Evolutionary conservation across 2,329 filamentous ascomycete genomes (phyloP), one percentile per base, ranked within the genome.

Genomic region (Alternaria longipes): DNA sequence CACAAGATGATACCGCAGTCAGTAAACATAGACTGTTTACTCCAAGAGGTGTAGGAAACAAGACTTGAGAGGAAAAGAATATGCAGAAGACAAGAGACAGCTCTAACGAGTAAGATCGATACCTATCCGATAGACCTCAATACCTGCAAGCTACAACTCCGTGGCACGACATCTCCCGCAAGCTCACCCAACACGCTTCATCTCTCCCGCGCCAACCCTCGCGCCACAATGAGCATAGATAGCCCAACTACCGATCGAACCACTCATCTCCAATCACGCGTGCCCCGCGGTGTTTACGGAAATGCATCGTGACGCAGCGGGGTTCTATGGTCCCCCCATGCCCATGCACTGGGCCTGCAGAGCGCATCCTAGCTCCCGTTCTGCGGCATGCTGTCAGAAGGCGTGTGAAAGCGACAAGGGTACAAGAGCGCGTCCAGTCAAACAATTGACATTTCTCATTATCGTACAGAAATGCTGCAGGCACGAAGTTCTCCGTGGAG

Each of bases 401-500:
- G n/a, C 16, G 24, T 18, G 38, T 14, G 11, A 18, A 5, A 12
- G 12, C 24, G 32, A 44, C 36, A 42, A 42, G 46, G 22, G 34
- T 36, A 24, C 54, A 30, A 8, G 14, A 30, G 28, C 12, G 20
- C 50, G 60, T 40, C 64, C 45, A 70, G 66, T 68, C 49, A 61
- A 14, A 42, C 16, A n/a, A 16, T 36, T 65, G 66, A 63, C 65
- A 65, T 62, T 69, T 66, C 32, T 38, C 44, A 59, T 47, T 50
- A 63, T 65, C 12, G 54, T 54, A 30, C 42, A 28, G 24, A 20
- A 24, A 30, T 32, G 14, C 32, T 50, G 46, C 40, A 42, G 12
- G 46, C 18, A 36, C 34, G 18, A 20, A 8, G 46, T 62, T 66
- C 71, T 74, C 72, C 72, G 72, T 70, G 72, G 71, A 72, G 69